Conservation (phyloP, 805 yeast genomes). For the Scheffersomyces spartinae region DNA sequence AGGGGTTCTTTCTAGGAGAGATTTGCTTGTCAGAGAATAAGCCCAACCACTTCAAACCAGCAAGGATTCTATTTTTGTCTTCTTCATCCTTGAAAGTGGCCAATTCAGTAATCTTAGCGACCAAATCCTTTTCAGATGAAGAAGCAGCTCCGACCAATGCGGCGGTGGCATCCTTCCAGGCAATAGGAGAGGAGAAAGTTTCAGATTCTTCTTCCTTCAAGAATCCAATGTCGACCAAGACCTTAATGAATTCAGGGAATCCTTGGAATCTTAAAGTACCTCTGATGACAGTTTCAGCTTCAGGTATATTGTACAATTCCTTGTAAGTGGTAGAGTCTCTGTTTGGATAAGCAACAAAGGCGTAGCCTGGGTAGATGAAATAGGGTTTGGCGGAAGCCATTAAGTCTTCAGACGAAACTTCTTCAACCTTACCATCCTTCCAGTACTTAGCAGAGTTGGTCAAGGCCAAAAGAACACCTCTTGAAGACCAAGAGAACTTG, state of each 20-base stretch:
- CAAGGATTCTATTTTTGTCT: slow-evolving; percentile 76
- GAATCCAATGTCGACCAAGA: slow-evolving; percentile 87
- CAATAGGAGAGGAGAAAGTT: slow-evolving; percentile 41
- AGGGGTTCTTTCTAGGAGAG: slow-evolving; percentile 86
- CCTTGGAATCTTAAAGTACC: slow-evolving; percentile 98
- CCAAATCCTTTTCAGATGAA: slow-evolving; percentile 56
- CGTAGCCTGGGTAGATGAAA: slow-evolving; percentile 90
- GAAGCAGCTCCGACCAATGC: slow-evolving; percentile 66
- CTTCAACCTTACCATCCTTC: slow-evolving; percentile 73
- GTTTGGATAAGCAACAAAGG: slow-evolving; percentile 93
- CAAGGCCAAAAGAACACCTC: slow-evolving; percentile 93
- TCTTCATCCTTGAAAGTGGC: slow-evolving; percentile 72
- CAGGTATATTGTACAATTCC: slow-evolving; percentile 89
- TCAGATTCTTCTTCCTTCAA: slow-evolving; percentile 65
- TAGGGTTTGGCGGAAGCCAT: slow-evolving; percentile 94
- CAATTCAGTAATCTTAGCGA: slow-evolving; percentile 63
- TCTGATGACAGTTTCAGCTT: slow-evolving; percentile 92
- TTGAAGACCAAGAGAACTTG: slow-evolving; percentile 98
- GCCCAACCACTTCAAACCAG: slow-evolving; percentile 92
- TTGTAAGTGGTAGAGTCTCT: slow-evolving; percentile 93
- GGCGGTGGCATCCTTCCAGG: slow-evolving; percentile 88
- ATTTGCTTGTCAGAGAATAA: slow-evolving; percentile 66
- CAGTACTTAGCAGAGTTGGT: slow-evolving; percentile 89
- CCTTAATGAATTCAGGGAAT: slow-evolving; percentile 96
- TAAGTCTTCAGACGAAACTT: slow-evolving; percentile 77